Conservation (phyloP, 768 basidiomycete genomes). For the Multifurca ochricompacta region DNA sequence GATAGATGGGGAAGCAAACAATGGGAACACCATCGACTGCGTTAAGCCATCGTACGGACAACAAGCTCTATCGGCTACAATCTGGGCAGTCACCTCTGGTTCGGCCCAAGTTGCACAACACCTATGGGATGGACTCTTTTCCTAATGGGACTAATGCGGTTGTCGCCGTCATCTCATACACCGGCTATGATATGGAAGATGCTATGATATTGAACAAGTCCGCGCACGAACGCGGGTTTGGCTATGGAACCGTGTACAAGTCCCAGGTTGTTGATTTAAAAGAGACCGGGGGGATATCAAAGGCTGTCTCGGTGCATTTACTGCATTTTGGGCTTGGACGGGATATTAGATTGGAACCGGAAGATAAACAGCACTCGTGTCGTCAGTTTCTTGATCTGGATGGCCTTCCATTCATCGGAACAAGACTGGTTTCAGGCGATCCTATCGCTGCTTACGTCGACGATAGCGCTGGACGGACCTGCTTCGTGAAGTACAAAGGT, state of each 20-base stretch:
- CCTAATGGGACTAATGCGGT: slow-evolving; percentile 97
- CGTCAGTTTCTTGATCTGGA: slow-evolving; percentile 62
- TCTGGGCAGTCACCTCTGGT: slow-evolving; percentile 93
- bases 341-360: slow-evolving; percentile 56
- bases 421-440: slow-evolving; percentile 61
- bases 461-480: slow-evolving; percentile 74
- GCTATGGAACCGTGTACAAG: slow-evolving; percentile 94
- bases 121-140: slow-evolving; percentile 97
- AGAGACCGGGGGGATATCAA: slow-evolving; percentile 62
- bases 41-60: slow-evolving; percentile 87
- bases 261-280: slow-evolving; percentile 86
- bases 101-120: slow-evolving; percentile 83
- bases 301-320: slow-evolving; percentile 46
- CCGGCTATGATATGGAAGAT: slow-evolving; percentile 99
- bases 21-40: slow-evolving; percentile 98
- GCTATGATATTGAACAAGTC: slow-evolving; percentile 99
- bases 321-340: slow-evolving; percentile 87
- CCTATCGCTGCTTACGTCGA: slow-evolving; percentile 83
- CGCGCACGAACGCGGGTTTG: slow-evolving; percentile 95
- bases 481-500: slow-evolving; percentile 91
- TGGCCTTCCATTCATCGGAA: slow-evolving; percentile 78
- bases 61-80: slow-evolving; percentile 95
- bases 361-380: slow-evolving; percentile 36
- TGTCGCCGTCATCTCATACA: slow-evolving; percentile 99
- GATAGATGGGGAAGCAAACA: slow-evolving; percentile 97